phyloP scores from a whole-genome alignment of 208 protist genomes.

The Naegleria fowleri region DNA sequence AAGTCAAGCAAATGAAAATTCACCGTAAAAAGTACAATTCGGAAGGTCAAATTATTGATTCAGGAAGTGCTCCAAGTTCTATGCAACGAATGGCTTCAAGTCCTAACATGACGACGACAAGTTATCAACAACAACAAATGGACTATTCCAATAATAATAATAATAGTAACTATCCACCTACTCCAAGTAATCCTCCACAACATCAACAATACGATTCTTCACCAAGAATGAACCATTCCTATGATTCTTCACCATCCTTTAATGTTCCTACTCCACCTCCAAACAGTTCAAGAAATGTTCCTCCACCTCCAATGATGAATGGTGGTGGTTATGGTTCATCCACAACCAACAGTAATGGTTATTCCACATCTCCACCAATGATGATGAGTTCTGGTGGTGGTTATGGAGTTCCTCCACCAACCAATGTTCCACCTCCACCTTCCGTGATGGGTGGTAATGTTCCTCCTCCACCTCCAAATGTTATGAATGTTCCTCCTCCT shows the following conservation, averaged over 20 bases:
- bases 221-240: too few species aligned
- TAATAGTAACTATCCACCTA: background rate
- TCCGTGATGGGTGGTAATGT: background rate
- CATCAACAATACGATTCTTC: too few species aligned
- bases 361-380: background rate
- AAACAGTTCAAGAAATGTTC: background rate
- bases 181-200: background rate
- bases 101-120: background rate
- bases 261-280: background rate
- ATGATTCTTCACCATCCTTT: background rate
- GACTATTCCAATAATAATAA: background rate
- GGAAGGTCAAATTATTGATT: background rate
- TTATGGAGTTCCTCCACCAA: background rate
- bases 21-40: slow-evolving; percentile 9
- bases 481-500: background rate
- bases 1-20: slow-evolving; percentile 2
- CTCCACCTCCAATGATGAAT: background rate
- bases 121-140: background rate
- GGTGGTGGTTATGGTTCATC: background rate
- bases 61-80: too few species aligned
- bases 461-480: background rate
- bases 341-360: background rate
- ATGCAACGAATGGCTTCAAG: background rate
- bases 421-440: background rate
- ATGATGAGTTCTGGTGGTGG: background rate